Evolutionary conservation across 2,329 filamentous ascomycete species (phyloP).

Genomic region (Pseudogymnoascus sp.): DNA sequence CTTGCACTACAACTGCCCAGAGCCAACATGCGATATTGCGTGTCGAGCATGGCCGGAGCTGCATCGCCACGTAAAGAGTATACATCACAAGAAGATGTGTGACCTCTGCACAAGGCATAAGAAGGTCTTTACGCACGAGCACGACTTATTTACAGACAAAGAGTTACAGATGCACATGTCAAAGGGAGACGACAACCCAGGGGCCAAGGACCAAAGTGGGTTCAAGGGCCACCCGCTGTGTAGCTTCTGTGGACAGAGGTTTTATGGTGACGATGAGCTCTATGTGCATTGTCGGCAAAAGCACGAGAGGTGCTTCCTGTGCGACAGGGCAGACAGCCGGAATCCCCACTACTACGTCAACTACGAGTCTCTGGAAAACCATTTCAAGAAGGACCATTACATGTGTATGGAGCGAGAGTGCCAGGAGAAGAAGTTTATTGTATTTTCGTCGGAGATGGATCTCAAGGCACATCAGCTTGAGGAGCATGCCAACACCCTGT

Average conservation of each 20-base stretch:
- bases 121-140: conserved; percentile 97
- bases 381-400: conserved; percentile 84
- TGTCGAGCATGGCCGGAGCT: conserved; percentile 74
- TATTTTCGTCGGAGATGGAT: conserved; percentile 92
- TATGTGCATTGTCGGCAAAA: conserved; percentile 89
- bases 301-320: conserved; percentile 92
- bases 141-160: conserved; percentile 77
- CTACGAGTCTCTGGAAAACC: conserved; percentile 76
- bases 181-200: conserved; percentile 82
- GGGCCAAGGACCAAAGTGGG: conserved; percentile 83
- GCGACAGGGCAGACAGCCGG: conserved; percentile 50
- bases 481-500: conserved; percentile 68
- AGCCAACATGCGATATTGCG: conserved; percentile 73
- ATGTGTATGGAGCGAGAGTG: conserved; percentile 80
- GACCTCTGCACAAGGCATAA: conserved; percentile 90
- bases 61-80: conserved; percentile 71
- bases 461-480: conserved; percentile 87
- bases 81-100: conserved; percentile 83
- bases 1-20: conserved; percentile 90
- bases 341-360: conserved; percentile 87
- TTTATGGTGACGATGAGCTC: conserved; percentile 93
- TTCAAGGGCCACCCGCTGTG: conserved; percentile 95
- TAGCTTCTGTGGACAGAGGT: conserved; percentile 82
- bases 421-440: conserved; percentile 93
- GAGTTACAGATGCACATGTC: conserved; percentile 84